Evolutionary conservation across 2,329 filamentous ascomycete species (phyloP).

Genomic region (Xylaria hypoxylon): DNA sequence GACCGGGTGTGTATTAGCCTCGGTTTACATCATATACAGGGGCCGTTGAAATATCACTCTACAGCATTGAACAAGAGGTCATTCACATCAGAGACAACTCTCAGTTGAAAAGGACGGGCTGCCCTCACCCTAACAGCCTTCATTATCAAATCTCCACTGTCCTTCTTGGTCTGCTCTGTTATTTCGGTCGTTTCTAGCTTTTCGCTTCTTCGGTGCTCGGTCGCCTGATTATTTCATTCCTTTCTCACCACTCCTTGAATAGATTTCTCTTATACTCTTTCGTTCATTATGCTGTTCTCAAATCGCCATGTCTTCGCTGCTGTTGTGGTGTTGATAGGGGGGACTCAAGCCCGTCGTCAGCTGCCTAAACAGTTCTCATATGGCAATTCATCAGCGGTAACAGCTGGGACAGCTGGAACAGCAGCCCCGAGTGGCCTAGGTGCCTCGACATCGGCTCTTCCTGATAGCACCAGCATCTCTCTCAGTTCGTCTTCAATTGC

Average conservation of each 20-base stretch:
- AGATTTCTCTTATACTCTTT: constrained; percentile 27
- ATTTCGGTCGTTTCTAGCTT: constrained; percentile 17
- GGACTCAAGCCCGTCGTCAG: constrained; percentile 30
- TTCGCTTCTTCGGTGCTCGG: constrained; percentile 39
- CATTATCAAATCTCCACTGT: not conserved
- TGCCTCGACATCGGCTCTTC: not conserved
- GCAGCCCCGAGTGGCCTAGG: not conserved
- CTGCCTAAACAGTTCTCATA: constrained; percentile 24
- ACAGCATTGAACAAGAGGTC: not conserved
- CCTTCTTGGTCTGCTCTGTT: not conserved
- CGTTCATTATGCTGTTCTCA: constrained; percentile 44
- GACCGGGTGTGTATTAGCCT: not conserved
- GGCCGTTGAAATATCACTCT: not conserved
- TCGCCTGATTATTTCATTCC: constrained; percentile 36
- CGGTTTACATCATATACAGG: not conserved
- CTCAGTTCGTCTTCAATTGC: constrained; percentile 2
- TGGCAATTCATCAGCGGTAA: constrained; percentile 11
- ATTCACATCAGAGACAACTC: not conserved
- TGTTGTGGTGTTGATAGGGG: constrained; percentile 37
- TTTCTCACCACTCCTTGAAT: constrained; percentile 31
- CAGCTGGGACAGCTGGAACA: too few relatives aligned
- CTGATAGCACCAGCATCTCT: not conserved
- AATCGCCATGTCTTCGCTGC: constrained; percentile 34
- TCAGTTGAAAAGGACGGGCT: constrained; percentile 19
- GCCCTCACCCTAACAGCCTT: constrained; percentile 1